Evolutionary conservation across 371 early-diverging fungal genomes (phyloP).

Genomic region (Syncephalastrum racemosum): DNA sequence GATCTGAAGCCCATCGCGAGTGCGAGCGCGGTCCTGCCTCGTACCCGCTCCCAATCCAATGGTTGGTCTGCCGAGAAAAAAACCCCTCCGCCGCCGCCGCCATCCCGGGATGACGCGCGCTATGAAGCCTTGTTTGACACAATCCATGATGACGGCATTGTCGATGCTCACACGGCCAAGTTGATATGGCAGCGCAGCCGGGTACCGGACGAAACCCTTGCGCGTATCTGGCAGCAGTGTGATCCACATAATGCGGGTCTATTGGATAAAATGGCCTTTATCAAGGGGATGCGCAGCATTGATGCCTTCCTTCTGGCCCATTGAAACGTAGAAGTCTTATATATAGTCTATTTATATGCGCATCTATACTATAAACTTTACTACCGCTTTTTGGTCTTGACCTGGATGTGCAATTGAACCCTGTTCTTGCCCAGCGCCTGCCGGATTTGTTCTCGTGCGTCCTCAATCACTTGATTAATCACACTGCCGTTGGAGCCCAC

Average conservation of each 20-base stretch:
- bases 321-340: conserved; percentile 12
- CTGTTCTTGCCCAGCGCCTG: conserved; percentile 40
- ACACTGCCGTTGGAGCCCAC: conserved; percentile 51
- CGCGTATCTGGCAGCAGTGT: conserved; percentile 43
- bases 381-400: conserved; percentile 41
- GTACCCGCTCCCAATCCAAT: conserved; percentile 15
- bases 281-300: conserved; percentile 47
- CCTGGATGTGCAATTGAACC: conserved; percentile 54
- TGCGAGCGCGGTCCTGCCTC: conserved; percentile 4
- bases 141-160: conserved; percentile 39
- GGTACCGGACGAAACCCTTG: conserved; percentile 31
- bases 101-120: conserved; percentile 31
- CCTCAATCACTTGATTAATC: conserved; percentile 46
- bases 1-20: conserved; percentile 1
- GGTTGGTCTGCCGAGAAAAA: conserved; percentile 13
- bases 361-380: background rate
- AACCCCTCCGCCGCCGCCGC: conserved; percentile 40
- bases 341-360: too few species aligned
- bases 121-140: conserved; percentile 39
- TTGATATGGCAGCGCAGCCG: conserved; percentile 38
- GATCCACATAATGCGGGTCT: conserved; percentile 38
- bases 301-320: conserved; percentile 19
- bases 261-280: conserved; percentile 39
- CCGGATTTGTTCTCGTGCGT: conserved; percentile 43
- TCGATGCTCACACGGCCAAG: conserved; percentile 35